Evolutionary conservation across 2,329 filamentous ascomycete genomes (phyloP), one percentile per base, ranked within the genome.

Genomic region (Ceratocystis alfenasii): DNA sequence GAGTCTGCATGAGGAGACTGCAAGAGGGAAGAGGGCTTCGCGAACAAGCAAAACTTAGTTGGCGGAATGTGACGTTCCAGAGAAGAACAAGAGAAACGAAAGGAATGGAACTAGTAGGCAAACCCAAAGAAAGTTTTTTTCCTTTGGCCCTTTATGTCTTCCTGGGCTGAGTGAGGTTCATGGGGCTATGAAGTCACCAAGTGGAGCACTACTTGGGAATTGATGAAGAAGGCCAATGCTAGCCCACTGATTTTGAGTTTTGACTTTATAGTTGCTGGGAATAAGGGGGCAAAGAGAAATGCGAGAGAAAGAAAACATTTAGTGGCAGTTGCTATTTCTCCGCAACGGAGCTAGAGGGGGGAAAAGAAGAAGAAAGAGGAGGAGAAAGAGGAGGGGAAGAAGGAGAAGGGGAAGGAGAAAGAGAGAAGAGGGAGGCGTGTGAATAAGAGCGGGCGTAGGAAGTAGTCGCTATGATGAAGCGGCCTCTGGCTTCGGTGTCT

Each of bases 181-280:
- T 48, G 61, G 61, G 44, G 61, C 44, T 63, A 63, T 63, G 61
- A 63, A 63, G 61, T 63, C 41, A 63, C 44, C 30, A 46, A 59
- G 28, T 59, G 55, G 55, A 59, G 55, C 17, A 59, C 30, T n/a
- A 4, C 28, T 22, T 59, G 10, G n/a, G 55, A 28, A 59, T 59
- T 30, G 12, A 59, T 36, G 55, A 36, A 33, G 53, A 33, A 41
- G n/a, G 55, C 55, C 15, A 5, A 30, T 59, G 33, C 30, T 59
- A 59, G 30, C 28, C 25, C 33, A 33, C 7, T 36, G 33, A 28
- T 59, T 36, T 59, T 59, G 55, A n/a, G 25, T n/a, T 59, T 33
- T 36, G 25, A 33, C 55, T n/a, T 30, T 30, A 10, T 57, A 30
- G 10, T 57, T 30, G 12, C 53, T 8, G 10, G 25, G 53, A 20